Conservation (phyloP, 805 yeast genomes). For the Starmerella bombi region DNA sequence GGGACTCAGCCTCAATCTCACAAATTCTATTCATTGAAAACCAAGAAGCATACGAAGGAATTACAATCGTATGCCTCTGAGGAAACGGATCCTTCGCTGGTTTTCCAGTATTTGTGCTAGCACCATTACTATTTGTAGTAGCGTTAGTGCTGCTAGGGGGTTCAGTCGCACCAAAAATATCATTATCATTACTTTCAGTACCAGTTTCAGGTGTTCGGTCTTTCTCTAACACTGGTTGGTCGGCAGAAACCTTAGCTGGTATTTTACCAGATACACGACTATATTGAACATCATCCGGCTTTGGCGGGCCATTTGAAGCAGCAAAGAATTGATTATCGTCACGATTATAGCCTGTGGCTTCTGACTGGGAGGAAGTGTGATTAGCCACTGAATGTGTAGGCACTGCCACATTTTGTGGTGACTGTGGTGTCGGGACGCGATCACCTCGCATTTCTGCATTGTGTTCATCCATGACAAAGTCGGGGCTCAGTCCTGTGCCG, state of each 20-base stretch:
- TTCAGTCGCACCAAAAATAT: neutral
- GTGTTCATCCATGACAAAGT: neutral
- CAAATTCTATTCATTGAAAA: slow-evolving; percentile 60
- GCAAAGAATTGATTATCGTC: neutral
- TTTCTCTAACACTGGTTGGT: neutral
- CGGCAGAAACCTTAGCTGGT: neutral
- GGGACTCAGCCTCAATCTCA: slow-evolving; percentile 63
- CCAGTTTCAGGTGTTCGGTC: neutral
- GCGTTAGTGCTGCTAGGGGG: neutral
- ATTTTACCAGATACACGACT: neutral
- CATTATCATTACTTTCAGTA: neutral
- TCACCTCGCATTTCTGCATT: neutral
- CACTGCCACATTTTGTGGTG: neutral
- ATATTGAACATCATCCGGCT: neutral
- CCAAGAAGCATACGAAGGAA: slow-evolving; percentile 86
- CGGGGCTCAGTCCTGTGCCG: neutral
- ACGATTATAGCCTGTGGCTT: neutral
- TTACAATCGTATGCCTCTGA: slow-evolving; percentile 72
- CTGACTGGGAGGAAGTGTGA: neutral
- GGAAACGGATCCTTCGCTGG: slow-evolving; percentile 20
- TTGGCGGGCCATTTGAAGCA: neutral
- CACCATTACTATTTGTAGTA: neutral
- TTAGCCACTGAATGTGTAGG: neutral
- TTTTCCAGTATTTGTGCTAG: neutral
- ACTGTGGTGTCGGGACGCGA: too few relatives aligned